Conservation (phyloP, 352 stramenopile species). For the Phytophthora hibernalis region DNA sequence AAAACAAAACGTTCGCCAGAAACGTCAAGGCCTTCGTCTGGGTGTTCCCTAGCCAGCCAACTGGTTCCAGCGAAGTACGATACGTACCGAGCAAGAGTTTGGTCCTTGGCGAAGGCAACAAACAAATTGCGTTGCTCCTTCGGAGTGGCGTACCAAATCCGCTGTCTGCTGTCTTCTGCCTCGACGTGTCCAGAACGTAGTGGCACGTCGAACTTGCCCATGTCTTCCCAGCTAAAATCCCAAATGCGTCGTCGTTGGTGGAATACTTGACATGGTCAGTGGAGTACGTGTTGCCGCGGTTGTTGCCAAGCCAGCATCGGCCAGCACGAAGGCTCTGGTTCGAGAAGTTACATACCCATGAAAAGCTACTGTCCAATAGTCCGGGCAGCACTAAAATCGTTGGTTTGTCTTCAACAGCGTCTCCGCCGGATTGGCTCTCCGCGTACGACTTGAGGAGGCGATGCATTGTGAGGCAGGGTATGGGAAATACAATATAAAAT, state of each 20-base stretch:
- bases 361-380: constrained; percentile 60
- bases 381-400: constrained; percentile 57
- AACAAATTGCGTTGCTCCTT: constrained; percentile 64
- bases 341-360: constrained; percentile 60
- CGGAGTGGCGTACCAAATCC: constrained; percentile 55
- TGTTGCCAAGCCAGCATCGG: constrained; percentile 71
- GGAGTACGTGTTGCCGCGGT: constrained; percentile 70
- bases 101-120: constrained; percentile 57
- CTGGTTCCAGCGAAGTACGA: constrained; percentile 59
- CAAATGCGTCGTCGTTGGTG: constrained; percentile 47
- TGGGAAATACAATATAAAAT: too few relatives aligned
- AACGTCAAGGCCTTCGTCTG: constrained; percentile 36
- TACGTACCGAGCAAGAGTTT: constrained; percentile 53
- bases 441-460: constrained; percentile 54
- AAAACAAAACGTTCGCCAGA: too few relatives aligned
- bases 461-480: too few relatives aligned
- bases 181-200: constrained; percentile 40
- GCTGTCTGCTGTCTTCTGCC: constrained; percentile 49
- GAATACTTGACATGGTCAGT: constrained; percentile 50
- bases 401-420: constrained; percentile 41
- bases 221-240: constrained; percentile 66
- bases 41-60: constrained; percentile 43
- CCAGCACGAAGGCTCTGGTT: constrained; percentile 60
- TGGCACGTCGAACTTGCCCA: constrained; percentile 60
- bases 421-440: constrained; percentile 32